These are phyloP conservation scores for Hypocrella siamensis DNA, from an alignment of 2,329 filamentous ascomycete species.

Conservation along the genomic window DNA sequence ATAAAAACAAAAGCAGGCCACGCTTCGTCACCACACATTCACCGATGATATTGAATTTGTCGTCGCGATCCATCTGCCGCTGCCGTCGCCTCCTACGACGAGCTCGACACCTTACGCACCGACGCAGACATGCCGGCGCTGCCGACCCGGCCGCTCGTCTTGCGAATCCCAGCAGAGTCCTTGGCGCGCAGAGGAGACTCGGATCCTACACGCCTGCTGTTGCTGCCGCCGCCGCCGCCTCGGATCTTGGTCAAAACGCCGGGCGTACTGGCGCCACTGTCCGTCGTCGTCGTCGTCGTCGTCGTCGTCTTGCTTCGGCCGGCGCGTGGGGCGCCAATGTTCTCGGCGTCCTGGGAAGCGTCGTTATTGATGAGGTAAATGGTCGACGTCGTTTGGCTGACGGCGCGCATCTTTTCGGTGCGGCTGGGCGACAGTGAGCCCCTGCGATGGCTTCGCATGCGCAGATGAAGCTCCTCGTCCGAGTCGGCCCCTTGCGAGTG, in stretches of 20 bases:
- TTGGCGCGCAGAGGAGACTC: slow-evolving; percentile 35
- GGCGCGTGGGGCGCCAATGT: slow-evolving; percentile 37
- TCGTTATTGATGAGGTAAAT: slow-evolving; percentile 51
- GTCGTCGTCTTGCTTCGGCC: slow-evolving; percentile 42
- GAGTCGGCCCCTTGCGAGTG: slow-evolving; percentile 50
- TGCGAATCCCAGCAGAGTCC: slow-evolving; percentile 40
- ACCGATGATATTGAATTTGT: slow-evolving; percentile 3
- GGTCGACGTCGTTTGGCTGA: slow-evolving; percentile 62
- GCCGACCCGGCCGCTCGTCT: slow-evolving; percentile 50
- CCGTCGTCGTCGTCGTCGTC: too few species aligned
- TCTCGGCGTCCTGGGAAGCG: slow-evolving; percentile 55
- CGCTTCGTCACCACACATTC: slow-evolving; percentile 2
- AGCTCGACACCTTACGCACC: slow-evolving; percentile 38
- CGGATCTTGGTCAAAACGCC: slow-evolving; percentile 50
- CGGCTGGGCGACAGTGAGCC: slow-evolving; percentile 45
- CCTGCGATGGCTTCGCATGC: slow-evolving; percentile 54
- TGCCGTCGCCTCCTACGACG: slow-evolving; percentile 12
- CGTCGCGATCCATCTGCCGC: too few species aligned
- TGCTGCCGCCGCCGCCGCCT: too few species aligned
- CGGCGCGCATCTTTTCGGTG: slow-evolving; percentile 49
- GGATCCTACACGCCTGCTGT: slow-evolving; percentile 28
- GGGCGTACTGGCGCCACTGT: slow-evolving; percentile 36
- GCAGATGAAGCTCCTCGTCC: slow-evolving; percentile 70
- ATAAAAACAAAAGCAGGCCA: slow-evolving; percentile 8
- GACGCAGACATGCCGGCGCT: slow-evolving; percentile 33